Evolutionary conservation across 1,284 basidiomycete species (phyloP), one percentile per base, ranked within the genome.

Genomic region (Moesziomyces sp.): DNA sequence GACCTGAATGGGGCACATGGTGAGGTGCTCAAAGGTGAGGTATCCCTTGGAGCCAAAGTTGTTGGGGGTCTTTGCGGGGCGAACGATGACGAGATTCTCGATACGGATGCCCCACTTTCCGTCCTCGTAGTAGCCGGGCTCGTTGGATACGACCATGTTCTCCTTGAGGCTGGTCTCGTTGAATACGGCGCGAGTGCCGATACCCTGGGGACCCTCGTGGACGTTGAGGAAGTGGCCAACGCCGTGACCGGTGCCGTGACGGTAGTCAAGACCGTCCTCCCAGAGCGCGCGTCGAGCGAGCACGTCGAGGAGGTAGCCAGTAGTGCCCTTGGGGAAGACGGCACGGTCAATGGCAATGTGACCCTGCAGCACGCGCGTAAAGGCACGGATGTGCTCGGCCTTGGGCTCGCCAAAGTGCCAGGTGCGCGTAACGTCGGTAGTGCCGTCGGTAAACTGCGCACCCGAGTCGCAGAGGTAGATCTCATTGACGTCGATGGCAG

Each of bases 381-480:
- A 97, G 0, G 93, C 91, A 0, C 92, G 89, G 73, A 90, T 92
- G 85, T 97, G 92, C 77, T 93, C 91, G 0, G 87, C 87, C 0
- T 89, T 90, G 0, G 96, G 94, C 1, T 87, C 90, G 34, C 94
- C 94, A 83, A 97, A 98, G 84, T 98, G 95, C 90, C 93, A 86
- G 9, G 77, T 70, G 38, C 94, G 87, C 5, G 94, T 97, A 10
- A 93, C 91, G 80, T 98, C 97, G 1, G 96, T 99, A 0, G 96
- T 99, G 13, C 95, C 95, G 79, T 97, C 94, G 30, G 89, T 85
- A 84, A 91, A 97, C 86, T 98, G 95, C 1, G 88, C 86, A 78
- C 96, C 96, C 23, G 93, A 94, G 84, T 99, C 96, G 79, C 95
- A 98, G 4, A 98, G 88, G 84, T 99, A 98, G 52, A 97, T 69